Evolutionary conservation across 2,329 filamentous ascomycete species (phyloP).

Genomic region (Apiospora phragmitis): DNA sequence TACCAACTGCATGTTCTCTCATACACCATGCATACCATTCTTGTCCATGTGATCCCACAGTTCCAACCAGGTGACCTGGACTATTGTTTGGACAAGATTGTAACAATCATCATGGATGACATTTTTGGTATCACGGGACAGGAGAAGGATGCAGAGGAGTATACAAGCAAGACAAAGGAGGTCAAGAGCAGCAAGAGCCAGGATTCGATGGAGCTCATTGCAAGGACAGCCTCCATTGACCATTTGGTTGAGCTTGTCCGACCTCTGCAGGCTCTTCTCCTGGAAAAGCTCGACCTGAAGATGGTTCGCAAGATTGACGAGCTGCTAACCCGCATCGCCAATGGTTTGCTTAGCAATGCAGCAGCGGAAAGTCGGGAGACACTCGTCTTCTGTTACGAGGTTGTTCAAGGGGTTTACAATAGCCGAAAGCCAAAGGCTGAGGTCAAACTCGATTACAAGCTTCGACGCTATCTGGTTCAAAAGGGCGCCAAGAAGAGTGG

Average conservation of each 20-base stretch:
- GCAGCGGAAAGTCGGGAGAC: conserved; percentile 78
- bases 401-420: conserved; percentile 84
- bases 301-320: conserved; percentile 91
- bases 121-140: conserved; percentile 91
- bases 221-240: conserved; percentile 75
- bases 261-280: conserved; percentile 76
- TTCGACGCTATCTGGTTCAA: conserved; percentile 77
- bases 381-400: conserved; percentile 92
- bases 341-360: conserved; percentile 80
- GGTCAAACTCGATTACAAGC: conserved; percentile 59
- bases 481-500: conserved; percentile 75
- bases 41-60: conserved; percentile 72
- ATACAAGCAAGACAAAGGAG: conserved; percentile 94
- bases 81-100: conserved; percentile 77
- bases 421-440: conserved; percentile 53
- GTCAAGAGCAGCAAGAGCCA: conserved; percentile 98
- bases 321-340: conserved; percentile 77
- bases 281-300: conserved; percentile 80
- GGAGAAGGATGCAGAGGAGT: conserved; percentile 96
- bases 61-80: conserved; percentile 84
- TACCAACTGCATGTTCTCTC: conserved; percentile 95
- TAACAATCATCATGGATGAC: conserved; percentile 92
- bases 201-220: conserved; percentile 92
- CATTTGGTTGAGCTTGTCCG: conserved; percentile 74
- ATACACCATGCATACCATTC: conserved; percentile 89